Conservation (phyloP, 306 rosid genomes). For the Fragaria nilgerrensis region DNA sequence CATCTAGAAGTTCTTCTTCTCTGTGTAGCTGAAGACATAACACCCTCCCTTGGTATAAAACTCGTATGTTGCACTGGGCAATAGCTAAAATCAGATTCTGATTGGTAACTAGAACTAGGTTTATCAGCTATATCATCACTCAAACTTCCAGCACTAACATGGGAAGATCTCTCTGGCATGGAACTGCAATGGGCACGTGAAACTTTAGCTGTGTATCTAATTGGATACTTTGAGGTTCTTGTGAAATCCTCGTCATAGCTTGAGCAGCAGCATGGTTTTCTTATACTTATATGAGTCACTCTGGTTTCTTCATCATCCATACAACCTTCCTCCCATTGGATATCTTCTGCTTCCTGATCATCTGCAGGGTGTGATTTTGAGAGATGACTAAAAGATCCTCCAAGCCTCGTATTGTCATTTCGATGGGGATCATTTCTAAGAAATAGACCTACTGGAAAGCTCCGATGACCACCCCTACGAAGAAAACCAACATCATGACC, state of each 20-base stretch:
- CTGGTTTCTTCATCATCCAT: slow-evolving; percentile 80
- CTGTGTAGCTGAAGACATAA: slow-evolving; percentile 56
- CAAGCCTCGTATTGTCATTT: slow-evolving; percentile 80
- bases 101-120: slow-evolving; percentile 84
- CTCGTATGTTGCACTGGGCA: slow-evolving; percentile 48
- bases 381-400: slow-evolving; percentile 84
- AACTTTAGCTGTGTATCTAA: slow-evolving; percentile 57
- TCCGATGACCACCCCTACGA: slow-evolving; percentile 90
- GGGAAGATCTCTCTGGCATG: slow-evolving; percentile 80
- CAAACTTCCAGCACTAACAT: slow-evolving; percentile 77
- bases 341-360: slow-evolving; percentile 66
- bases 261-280: slow-evolving; percentile 95
- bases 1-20: slow-evolving; percentile 93
- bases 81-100: slow-evolving; percentile 75
- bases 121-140: slow-evolving; percentile 81
- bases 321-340: slow-evolving; percentile 93
- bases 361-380: slow-evolving; percentile 53
- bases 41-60: slow-evolving; percentile 64
- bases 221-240: slow-evolving; percentile 64
- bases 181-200: slow-evolving; percentile 63
- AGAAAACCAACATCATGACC: slow-evolving; percentile 79
- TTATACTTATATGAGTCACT: slow-evolving; percentile 74
- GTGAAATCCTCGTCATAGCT: slow-evolving; percentile 66
- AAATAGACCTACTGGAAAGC: slow-evolving; percentile 71
- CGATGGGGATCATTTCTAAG: slow-evolving; percentile 65